Percentiles rank a stretch among this genome's conserved stretches.
Conservation (phyloP, 805 yeast species). For the Metschnikowia lachancei region DNA sequence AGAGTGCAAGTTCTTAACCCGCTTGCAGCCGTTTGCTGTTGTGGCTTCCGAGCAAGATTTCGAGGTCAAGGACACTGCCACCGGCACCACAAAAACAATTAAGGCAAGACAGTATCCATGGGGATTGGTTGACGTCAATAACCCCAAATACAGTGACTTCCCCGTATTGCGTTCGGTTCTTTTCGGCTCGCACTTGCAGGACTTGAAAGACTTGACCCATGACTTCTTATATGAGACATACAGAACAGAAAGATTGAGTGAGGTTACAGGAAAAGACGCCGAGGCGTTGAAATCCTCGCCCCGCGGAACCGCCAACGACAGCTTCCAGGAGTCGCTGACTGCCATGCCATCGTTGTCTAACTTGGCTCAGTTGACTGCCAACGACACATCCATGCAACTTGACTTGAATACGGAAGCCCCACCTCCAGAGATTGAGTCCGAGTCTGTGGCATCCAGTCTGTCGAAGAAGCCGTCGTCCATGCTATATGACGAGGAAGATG, state of each 20-base stretch:
- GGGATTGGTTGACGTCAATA: conserved; percentile 61
- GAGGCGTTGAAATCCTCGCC: conserved; percentile 23
- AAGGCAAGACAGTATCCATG: conserved; percentile 73
- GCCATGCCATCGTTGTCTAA: conserved; percentile 58
- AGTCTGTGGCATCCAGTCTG: conserved; percentile 22
- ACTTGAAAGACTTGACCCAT: conserved; percentile 81
- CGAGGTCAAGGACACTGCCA: conserved; percentile 37
- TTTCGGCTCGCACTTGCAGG: conserved; percentile 85
- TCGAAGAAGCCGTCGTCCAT: conserved; percentile 32
- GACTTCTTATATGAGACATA: conserved; percentile 80
- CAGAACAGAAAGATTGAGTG: conserved; percentile 74
- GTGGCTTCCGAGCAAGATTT: conserved; percentile 60
- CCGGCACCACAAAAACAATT: conserved; percentile 45
- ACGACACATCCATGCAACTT: conserved; percentile 15
- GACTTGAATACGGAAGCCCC: conserved; percentile 6
- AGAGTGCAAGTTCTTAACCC: conserved; percentile 60
- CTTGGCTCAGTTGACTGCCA: conserved; percentile 49
- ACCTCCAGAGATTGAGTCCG: conserved; percentile 12
- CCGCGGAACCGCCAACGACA: conserved; percentile 20
- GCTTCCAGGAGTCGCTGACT: conserved; percentile 13
- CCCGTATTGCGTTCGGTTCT: conserved; percentile 62
- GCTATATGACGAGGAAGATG: conserved; percentile 31
- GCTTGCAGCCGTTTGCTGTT: conserved; percentile 79
- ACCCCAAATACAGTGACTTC: conserved; percentile 53
- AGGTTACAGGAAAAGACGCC: conserved; percentile 45